A percentile compares a stretch with the other conserved stretches of the same genome.
Evolutionary conservation across 257 asterid species (phyloP).

Genomic region (Solanum bulbocastanum): DNA sequence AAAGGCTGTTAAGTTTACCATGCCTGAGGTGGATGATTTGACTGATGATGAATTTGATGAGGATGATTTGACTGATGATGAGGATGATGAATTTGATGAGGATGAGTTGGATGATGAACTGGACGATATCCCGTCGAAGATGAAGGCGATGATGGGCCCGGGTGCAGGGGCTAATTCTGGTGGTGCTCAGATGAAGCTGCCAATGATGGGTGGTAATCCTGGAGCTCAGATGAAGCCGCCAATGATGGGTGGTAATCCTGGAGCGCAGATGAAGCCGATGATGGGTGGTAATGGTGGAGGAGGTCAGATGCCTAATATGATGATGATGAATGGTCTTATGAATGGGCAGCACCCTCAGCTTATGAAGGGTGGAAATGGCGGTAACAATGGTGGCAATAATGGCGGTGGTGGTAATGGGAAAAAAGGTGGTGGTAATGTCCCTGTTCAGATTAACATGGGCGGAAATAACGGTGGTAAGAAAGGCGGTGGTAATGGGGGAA

Average conservation of each 20-base stretch:
- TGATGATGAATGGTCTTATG: slow-evolving; percentile 25
- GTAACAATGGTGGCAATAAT: neutral
- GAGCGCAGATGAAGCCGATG: slow-evolving; percentile 21
- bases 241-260: slow-evolving; percentile 16
- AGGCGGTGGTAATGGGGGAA: slow-evolving; percentile 33
- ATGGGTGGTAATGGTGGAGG: slow-evolving; percentile 21
- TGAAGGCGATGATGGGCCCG: slow-evolving; percentile 9
- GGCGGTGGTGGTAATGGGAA: slow-evolving; percentile 18
- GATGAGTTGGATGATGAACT: slow-evolving; percentile 59
- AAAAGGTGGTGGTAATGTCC: slow-evolving; percentile 32
- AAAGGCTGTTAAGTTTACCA: slow-evolving; percentile 45
- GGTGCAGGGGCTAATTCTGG: neutral
- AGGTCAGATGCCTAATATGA: slow-evolving; percentile 27
- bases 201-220: slow-evolving; percentile 21
- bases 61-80: slow-evolving; percentile 22
- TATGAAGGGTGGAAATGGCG: slow-evolving; percentile 7
- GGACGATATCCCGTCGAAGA: slow-evolving; percentile 32
- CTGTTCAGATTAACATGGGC: slow-evolving; percentile 41
- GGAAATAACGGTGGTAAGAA: slow-evolving; percentile 33
- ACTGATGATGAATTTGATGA: slow-evolving; percentile 34
- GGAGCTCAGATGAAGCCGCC: slow-evolving; percentile 32
- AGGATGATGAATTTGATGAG: slow-evolving; percentile 6
- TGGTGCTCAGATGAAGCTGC: neutral
- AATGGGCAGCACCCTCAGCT: slow-evolving; percentile 2
- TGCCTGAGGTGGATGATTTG: slow-evolving; percentile 44